Base-by-base conservation (phyloP, 2,329 filamentous ascomycete species). In the Microcyclosporella mali region DNA sequence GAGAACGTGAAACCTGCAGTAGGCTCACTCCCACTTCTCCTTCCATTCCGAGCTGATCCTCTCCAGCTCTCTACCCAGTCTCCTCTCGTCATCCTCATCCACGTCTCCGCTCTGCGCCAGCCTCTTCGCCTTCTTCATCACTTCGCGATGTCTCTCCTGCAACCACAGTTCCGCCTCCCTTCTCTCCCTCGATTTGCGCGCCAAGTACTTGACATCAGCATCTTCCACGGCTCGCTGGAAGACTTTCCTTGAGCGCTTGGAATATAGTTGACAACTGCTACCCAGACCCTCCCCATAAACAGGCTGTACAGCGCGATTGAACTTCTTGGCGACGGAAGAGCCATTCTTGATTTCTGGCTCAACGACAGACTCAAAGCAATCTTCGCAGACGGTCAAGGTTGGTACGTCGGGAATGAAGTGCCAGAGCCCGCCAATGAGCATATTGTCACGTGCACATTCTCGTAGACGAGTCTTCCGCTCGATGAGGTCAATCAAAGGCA, bases 351-450 rank as follows among this genome's bases (percentile, higher is more conserved):
- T 66, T 38, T 79, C 70, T 1, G 88, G 88, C 64, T 77, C 79
- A n/a, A 95, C 78, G 1, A 87, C 77, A 16, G 87, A 81, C 12
- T 86, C 78, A 61, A 85, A 95, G 63, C 89, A 97, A 63, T 90
- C 86, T 51, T 85, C 80, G 64, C 89, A 97, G 3, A 94, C 82
- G 1, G 84, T 88, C 56, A 95, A 79, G 36, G 88, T 78, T 0
- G 84, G 85, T 11, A 77, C 72, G 7, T 44, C 54, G 1, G 84
- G 79, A 62, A 94, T 87, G 42, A 77, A 81, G 62, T 94, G 82
- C 89, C 89, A 95, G 30, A 74, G 69, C 10, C 73, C 75, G 41
- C 79, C 74, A n/a, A 70, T 63, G 2, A 84, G 65, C 3, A 79
- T 71, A n/a, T 72, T 75, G 58, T 85, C 79, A 27, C 79, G 73